These are phyloP conservation scores for Curvularia hawaiiensis DNA, from an alignment of 2,329 filamentous ascomycete genomes.

Conservation along the genomic window DNA sequence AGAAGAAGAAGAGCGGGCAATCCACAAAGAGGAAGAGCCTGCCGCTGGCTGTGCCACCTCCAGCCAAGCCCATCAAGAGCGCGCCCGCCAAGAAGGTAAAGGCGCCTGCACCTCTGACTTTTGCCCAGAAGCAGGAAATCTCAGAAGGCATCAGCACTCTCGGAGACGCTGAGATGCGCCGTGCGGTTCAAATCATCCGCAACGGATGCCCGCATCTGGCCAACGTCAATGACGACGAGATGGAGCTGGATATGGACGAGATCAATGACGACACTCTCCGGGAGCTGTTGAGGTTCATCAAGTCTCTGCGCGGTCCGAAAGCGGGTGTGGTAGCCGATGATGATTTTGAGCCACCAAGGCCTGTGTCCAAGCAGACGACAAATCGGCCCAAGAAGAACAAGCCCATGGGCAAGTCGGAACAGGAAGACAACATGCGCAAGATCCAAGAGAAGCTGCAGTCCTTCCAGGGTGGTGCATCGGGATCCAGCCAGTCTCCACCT, in stretches of 20 bases:
- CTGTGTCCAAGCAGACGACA: constrained; percentile 43
- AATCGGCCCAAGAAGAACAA: constrained; percentile 74
- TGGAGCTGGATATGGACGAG: constrained; percentile 69
- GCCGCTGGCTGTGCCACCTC: constrained; percentile 37
- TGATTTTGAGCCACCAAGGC: constrained; percentile 54
- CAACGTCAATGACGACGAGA: constrained; percentile 61
- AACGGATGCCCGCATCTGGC: constrained; percentile 74
- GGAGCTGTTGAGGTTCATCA: constrained; percentile 62
- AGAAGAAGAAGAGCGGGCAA: constrained; percentile 52
- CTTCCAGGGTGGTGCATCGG: constrained; percentile 48
- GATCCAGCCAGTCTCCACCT: constrained; percentile 53
- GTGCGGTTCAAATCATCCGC: constrained; percentile 88
- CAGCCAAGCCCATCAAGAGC: constrained; percentile 48
- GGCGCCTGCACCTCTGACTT: constrained; percentile 70
- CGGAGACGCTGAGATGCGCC: constrained; percentile 75
- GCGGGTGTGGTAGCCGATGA: constrained; percentile 51
- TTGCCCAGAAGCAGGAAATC: constrained; percentile 88
- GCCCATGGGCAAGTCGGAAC: constrained; percentile 75
- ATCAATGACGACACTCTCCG: constrained; percentile 60
- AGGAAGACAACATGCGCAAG: constrained; percentile 69
- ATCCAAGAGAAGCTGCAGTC: constrained; percentile 62
- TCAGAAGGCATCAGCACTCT: constrained; percentile 83
- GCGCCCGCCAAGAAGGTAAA: constrained; percentile 52
- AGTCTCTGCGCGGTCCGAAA: constrained; percentile 47
- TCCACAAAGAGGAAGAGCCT: constrained; percentile 35